These are phyloP conservation scores for Sporothrix variecibatus DNA, from an alignment of 2,329 filamentous ascomycete species.

Conservation along the genomic window DNA sequence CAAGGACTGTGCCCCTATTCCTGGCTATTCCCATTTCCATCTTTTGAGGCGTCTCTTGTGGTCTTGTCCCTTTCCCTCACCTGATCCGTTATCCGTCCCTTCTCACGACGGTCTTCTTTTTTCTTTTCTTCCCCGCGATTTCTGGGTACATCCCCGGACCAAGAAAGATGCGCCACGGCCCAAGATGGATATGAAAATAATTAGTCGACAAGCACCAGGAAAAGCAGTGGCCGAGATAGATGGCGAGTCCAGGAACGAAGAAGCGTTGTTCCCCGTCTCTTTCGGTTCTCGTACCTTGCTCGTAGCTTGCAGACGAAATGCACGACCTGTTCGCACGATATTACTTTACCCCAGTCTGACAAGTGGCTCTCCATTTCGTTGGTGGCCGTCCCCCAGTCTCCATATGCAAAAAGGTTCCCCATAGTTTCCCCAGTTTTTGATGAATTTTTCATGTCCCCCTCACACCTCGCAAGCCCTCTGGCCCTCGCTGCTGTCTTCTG, in stretches of 20 bases:
- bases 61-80: not conserved
- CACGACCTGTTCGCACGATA: not conserved
- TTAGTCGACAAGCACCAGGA: not conserved
- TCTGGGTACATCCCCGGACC: not conserved
- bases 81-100: not conserved
- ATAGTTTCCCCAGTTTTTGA: constrained; percentile 9
- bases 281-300: not conserved
- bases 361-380: not conserved
- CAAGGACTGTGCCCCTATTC: not conserved
- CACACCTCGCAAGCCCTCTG: not conserved
- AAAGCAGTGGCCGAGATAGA: not conserved
- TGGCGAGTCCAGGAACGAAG: not conserved
- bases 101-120: not conserved
- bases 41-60: not conserved
- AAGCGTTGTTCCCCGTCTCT: not conserved
- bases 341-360: constrained; percentile 1
- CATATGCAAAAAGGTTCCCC: not conserved
- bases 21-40: constrained; percentile 1
- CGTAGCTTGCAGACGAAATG: not conserved
- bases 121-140: not conserved
- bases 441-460: not conserved
- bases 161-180: not conserved
- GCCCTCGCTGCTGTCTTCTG: not conserved
- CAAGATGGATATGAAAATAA: not conserved
- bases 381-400: not conserved